Evolutionary conservation across 2,329 filamentous ascomycete species (phyloP), one percentile per base, ranked within the genome.

Genomic region (Talaromyces sp.): DNA sequence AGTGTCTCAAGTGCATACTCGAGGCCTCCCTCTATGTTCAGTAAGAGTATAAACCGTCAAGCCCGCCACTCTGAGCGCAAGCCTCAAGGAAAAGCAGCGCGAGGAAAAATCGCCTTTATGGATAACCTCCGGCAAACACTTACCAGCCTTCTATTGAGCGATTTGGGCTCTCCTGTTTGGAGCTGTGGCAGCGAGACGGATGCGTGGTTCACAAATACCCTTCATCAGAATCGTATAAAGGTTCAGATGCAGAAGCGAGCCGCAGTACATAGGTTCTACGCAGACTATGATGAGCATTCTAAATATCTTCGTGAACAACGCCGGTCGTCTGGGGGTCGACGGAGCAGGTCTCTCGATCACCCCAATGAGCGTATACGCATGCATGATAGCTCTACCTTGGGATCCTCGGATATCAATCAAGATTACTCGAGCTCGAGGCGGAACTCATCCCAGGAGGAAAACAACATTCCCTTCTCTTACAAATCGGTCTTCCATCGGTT

Each of bases 171-270:
- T 36, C 83, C 90, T 27, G 87, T 97, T 1, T 94, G 95, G 71
- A 85, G 86, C n/a, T 84, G 84, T 46, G 94, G 94, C 3, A 96
- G 91, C 37, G 94, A 99, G 75, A 97, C 93, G 0, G 94, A 97
- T 70, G 80, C 80, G 3, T 97, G 93, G 88, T 94, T 97, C 61
- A 72, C 64, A 59, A 80, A 76, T 51, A 74, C 76, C 5, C 62
- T 78, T 9, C 82, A 83, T 75, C 80, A 64, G 74, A 78, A 60
- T 73, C 80, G 71, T 9, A 69, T 76, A 32, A 66, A 69, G 27
- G 43, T 61, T 14, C 71, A 76, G 41, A 75, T 76, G 71, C 66
- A 68, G 39, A 74, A 70, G 49, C 67, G 70, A 4, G 67, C 72
- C 41, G 64, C 67, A 24, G 66, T 74, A 9, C 70, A 74, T 35